Conservation (phyloP, 208 protist genomes). For the Vickermania ingenoplastis region DNA sequence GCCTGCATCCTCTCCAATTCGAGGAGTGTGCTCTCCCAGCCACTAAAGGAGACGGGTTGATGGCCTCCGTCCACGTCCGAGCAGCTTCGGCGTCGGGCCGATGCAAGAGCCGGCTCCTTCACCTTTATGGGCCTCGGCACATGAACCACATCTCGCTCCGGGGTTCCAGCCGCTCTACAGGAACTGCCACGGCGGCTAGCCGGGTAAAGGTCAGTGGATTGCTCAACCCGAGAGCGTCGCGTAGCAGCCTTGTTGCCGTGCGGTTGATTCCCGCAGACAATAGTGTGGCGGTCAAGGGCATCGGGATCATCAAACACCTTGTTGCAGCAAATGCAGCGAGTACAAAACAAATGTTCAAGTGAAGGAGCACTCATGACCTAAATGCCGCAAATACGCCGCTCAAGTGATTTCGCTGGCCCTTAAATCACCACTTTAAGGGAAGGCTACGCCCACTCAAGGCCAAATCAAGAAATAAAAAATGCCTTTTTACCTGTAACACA, state of each 20-base stretch:
- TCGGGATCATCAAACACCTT: not conserved
- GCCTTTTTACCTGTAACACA: too few species aligned
- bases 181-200: constrained; percentile 9
- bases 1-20: constrained; percentile 59
- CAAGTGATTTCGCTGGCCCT: too few species aligned
- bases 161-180: constrained; percentile 2
- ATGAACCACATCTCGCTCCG: constrained; percentile 13
- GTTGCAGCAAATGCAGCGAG: not conserved
- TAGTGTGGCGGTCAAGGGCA: constrained; percentile 2
- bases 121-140: constrained; percentile 10
- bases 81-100: not conserved
- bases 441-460: too few species aligned
- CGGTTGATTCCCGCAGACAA: not conserved
- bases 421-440: too few species aligned
- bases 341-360: too few species aligned
- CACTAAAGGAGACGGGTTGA: not conserved
- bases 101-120: not conserved
- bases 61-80: not conserved
- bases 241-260: not conserved
- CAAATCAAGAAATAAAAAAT: too few species aligned
- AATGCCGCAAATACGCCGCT: too few species aligned
- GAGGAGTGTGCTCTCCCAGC: constrained; percentile 27
- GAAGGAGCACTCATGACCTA: too few species aligned
- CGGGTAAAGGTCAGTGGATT: not conserved
- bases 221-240: not conserved